Base-by-base conservation (phyloP, 345 rosid species). In the Conringia planisiliqua region DNA sequence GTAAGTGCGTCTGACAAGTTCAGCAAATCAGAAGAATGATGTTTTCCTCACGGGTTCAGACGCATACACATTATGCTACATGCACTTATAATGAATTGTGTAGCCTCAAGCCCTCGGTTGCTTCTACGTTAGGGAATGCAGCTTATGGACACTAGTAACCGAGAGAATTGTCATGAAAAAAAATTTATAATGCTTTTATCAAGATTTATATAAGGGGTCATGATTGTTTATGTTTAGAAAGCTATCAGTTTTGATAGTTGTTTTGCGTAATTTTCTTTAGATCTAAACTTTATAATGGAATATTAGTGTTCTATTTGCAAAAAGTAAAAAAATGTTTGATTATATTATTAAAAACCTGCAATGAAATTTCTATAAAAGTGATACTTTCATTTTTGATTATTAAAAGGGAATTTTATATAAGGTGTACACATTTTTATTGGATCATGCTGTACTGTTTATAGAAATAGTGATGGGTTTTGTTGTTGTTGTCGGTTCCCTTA, bases 311-410 rank as follows among this genome's bases (percentile, higher is more conserved):
- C 40, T 62, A 14, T 7, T 42, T 42, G 11, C 10, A 38, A 26
- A 20, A 24, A 14, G n/a, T n/a, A n/a, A 16, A 54, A 26, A 6
- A 27, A 10, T 29, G 24, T 6, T 50, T n/a, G 35, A 27, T 2
- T 3, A 12, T n/a, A 52, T 12, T 26, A 27, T 13, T 32, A 27
- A 13, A 57, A 42, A 55, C 36, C 14, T 54, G 60, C 6, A 56
- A 18, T 55, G 30, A 12, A 17, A 6, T 56, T 68, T 68, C 62
- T 56, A 13, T 4, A 56, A 69, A 38, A 40, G 63, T 27, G 18
- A 56, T 40, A 29, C 54, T 55, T 26, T 52, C 40, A 68, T 42
- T 69, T 11, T 52, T 51, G 18, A 68, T 40, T 40, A 68, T 40
- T 40, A 29, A 42, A 17, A 10, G 54, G 42, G 27, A 11, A 20